These are phyloP conservation scores for Chrysosporium keratinophilum DNA, from an alignment of 2,329 filamentous ascomycete species.

Conservation along the genomic window DNA sequence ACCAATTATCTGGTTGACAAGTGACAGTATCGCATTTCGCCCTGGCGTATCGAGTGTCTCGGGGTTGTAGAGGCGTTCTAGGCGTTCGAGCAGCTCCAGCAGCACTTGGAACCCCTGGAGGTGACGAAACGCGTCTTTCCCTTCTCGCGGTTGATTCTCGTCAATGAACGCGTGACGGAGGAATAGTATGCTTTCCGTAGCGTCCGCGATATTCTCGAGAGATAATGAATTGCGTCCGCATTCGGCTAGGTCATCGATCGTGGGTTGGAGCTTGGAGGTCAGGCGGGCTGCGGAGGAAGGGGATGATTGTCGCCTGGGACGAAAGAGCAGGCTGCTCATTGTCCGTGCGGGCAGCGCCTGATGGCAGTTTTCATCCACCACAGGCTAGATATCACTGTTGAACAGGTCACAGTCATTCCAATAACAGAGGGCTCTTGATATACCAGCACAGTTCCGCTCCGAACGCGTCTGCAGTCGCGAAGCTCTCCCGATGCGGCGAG, in stretches of 20 bases:
- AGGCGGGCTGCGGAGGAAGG: constrained; percentile 26
- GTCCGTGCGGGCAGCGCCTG: not conserved
- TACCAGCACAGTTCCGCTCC: no score
- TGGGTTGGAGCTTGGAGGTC: constrained; percentile 29
- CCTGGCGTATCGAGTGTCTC: constrained; percentile 49
- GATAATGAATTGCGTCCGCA: constrained; percentile 24
- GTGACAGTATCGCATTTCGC: constrained; percentile 57
- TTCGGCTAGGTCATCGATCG: constrained; percentile 29
- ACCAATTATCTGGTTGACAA: constrained; percentile 47
- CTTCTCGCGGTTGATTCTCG: constrained; percentile 38
- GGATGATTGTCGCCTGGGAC: constrained; percentile 14
- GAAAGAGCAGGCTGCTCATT: constrained; percentile 15
- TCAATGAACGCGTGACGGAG: constrained; percentile 57
- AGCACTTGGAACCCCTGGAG: constrained; percentile 67
- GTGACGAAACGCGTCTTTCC: constrained; percentile 74
- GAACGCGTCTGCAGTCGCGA: no score
- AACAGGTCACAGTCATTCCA: not conserved
- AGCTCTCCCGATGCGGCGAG: not conserved
- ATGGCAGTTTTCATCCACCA: not conserved
- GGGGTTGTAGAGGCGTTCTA: constrained; percentile 63
- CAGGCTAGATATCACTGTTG: not conserved
- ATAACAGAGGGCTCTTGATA: no score
- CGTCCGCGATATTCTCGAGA: constrained; percentile 30
- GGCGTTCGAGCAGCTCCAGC: constrained; percentile 56
- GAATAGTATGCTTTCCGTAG: constrained; percentile 50